Evolutionary conservation across 140 eudicot species (phyloP), one percentile per base, ranked within the genome.

Genomic region (Bidens hawaiensis): DNA sequence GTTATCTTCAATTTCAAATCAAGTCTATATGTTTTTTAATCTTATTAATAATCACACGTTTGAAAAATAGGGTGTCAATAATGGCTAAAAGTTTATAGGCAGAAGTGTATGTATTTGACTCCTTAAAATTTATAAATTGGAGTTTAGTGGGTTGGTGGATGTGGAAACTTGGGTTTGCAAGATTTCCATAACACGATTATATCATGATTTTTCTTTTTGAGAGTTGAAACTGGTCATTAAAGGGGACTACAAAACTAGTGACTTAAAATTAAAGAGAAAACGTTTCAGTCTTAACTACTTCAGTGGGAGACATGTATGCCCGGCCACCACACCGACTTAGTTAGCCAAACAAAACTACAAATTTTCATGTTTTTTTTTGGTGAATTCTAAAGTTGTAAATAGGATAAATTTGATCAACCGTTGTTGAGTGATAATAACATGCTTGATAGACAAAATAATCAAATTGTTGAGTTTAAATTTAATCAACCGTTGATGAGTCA

Each of bases 131-230:
- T 13, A 5, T 23, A 71, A 42, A 40, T n/a, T n/a, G 21, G 46
- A 19, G 38, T 22, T 54, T 43, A 64, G 55, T 64, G 78, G 72
- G 78, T 72, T 72, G 78, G 72, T 64, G 67, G 78, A 45, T 43
- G 78, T 43, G 72, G 77, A 64, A 72, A 45, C 78, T 31, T 41
- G 60, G 52, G n/a, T 63, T 0, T 22, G 48, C 43, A 56, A 52
- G 43, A 52, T 64, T 34, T 40, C 38, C 11, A 27, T 27, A 55
- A 15, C 77, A 53, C 42, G 64, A 42, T 64, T 43, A 43, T 42
- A 64, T 31, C 65, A 4, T 72, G 60, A 9, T 61, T 25, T 57
- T 12, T 60, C 27, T 27, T 53, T 21, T n/a, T n/a, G n/a, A n/a
- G n/a, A n/a, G 13, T 72, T 22, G 24, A 64, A 63, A 18, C 3